Base-by-base conservation (phyloP, 345 rosid genomes). In the Acer negundo region DNA sequence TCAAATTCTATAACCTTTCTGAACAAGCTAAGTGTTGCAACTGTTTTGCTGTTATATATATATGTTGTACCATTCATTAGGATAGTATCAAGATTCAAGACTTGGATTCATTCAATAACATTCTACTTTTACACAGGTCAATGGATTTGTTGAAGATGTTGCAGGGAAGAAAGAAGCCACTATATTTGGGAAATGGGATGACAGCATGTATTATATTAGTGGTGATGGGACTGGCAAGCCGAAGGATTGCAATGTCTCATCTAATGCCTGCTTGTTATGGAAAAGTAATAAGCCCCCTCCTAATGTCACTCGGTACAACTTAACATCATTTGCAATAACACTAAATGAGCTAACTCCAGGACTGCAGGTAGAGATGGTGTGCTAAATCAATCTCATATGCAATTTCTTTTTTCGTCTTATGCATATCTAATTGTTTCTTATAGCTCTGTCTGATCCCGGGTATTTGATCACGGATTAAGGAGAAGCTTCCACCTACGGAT, bases 401-500 rank as follows among this genome's bases (percentile, higher is more conserved):
- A 76, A 58, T 72, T 80, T 75, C 76, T 23, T 64, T 61, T 74
- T 81, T 62, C 81, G 69, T 80, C 69, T 51, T 70, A 53, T 84
- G 84, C 81, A 83, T 83, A 53, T 84, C 87, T 88, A 84, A 85
- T 87, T 63, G 80, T 69, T 83, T 81, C 71, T 82, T 81, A 83
- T 86, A 82, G 86, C 82, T 68, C 26, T 85, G 78, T 80, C 90
- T 89, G 89, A 86, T 89, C 64, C 78, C 63, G 87, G 88, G 86
- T 89, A 82, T 91, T 89, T 89, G 89, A 83, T 86, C 75, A 83
- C 82, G 92, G 91, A 86, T 91, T 82, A 89, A 93, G 98, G 98
- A 94, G 91, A 94, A 87, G 82, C 97, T 96, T 61, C 99, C 98
- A 13, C 98, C 97, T 6, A 96, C 99, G 64, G 98, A 96, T 86